These are phyloP conservation scores for Pseudonectria buxi DNA, from an alignment of 2,329 filamentous ascomycete genomes.

Conservation along the genomic window DNA sequence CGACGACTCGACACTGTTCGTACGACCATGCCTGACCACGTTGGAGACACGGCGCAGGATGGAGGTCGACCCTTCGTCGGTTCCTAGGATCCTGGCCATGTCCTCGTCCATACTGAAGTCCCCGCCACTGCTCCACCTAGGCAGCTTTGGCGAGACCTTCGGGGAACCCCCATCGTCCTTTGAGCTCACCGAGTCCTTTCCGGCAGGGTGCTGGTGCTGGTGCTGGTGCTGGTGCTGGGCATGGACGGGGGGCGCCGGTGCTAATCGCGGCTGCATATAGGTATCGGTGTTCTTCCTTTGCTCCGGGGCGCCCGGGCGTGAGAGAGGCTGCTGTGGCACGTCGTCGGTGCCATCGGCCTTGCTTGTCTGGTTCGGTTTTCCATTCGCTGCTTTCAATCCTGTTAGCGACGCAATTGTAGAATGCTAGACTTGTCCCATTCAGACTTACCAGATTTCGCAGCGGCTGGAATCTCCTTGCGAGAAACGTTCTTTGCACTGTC, in stretches of 20 bases:
- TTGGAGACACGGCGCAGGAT: constrained; percentile 87
- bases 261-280: constrained; percentile 52
- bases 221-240: constrained; percentile 7
- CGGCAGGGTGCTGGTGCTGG: constrained; percentile 26
- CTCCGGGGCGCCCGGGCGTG: constrained; percentile 16
- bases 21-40: constrained; percentile 86
- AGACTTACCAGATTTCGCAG: constrained; percentile 38
- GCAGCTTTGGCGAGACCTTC: constrained; percentile 59
- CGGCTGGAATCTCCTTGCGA: constrained; percentile 56
- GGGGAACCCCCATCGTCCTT: constrained; percentile 33
- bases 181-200: constrained; percentile 43
- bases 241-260: constrained; percentile 42
- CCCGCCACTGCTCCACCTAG: constrained; percentile 70
- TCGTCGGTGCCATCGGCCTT: constrained; percentile 18
- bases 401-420: background rate
- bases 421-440: background rate
- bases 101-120: constrained; percentile 96
- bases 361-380: constrained; percentile 16
- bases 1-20: constrained; percentile 63
- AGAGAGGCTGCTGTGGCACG: constrained; percentile 15
- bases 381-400: constrained; percentile 17
- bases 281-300: constrained; percentile 34
- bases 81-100: constrained; percentile 79
- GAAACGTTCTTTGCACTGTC: constrained; percentile 45
- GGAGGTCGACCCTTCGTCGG: constrained; percentile 69